Conservation (phyloP, 83 land plant genomes). For the Picea mariana region DNA sequence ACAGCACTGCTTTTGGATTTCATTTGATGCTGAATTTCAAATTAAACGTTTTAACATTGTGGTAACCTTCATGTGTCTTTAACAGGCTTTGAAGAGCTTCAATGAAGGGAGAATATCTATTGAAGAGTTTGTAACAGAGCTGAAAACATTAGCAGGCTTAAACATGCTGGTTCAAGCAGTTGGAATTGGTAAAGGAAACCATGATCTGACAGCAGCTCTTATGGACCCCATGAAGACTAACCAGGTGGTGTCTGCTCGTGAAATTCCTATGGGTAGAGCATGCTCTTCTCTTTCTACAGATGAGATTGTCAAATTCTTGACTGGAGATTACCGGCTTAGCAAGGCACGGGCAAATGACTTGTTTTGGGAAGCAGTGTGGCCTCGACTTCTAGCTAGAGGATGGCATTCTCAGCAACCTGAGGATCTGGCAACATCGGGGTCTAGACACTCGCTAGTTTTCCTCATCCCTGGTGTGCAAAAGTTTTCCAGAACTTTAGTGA, state of each 20-base stretch:
- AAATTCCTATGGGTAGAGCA: slow-evolving; percentile 65
- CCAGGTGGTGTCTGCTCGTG: slow-evolving; percentile 32
- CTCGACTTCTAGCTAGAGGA: slow-evolving; percentile 70
- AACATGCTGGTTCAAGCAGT: slow-evolving; percentile 54
- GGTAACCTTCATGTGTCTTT: neutral
- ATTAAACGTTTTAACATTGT: neutral
- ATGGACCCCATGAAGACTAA: slow-evolving; percentile 32
- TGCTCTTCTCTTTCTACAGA: slow-evolving; percentile 44
- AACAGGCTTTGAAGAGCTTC: slow-evolving; percentile 50
- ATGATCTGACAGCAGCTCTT: slow-evolving; percentile 55
- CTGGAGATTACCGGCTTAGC: slow-evolving; percentile 68
- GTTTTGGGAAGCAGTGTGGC: slow-evolving; percentile 95
- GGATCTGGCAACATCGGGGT: slow-evolving; percentile 20
- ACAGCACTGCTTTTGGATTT: neutral
- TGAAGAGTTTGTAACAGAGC: slow-evolving; percentile 50
- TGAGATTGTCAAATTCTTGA: slow-evolving; percentile 55
- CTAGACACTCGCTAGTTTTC: slow-evolving; percentile 57
- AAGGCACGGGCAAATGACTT: slow-evolving; percentile 75
- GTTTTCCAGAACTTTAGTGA: slow-evolving; percentile 61
- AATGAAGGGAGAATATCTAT: slow-evolving; percentile 43
- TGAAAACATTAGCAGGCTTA: slow-evolving; percentile 62
- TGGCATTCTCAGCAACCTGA: slow-evolving; percentile 76
- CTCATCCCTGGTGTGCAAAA: slow-evolving; percentile 67
- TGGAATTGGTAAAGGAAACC: slow-evolving; percentile 69
- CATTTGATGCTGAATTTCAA: neutral